phyloP scores from a whole-genome alignment of 257 asterid species.

The Fraxinus americana region DNA sequence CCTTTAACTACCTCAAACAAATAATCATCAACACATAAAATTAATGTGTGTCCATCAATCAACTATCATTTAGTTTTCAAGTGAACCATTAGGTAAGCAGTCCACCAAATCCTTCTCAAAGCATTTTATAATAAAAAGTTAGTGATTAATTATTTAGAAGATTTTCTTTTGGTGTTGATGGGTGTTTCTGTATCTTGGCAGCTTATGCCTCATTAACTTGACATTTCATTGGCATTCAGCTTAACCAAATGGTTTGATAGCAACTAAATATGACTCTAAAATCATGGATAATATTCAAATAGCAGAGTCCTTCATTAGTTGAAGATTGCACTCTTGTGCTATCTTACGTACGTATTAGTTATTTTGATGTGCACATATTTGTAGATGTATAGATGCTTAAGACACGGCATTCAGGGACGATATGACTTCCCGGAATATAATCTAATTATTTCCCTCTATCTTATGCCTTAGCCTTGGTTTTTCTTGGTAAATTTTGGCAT shows the following conservation, averaged over 20 bases:
- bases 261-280: too few species aligned
- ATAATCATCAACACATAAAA: not conserved
- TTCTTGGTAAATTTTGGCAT: not conserved
- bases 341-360: too few species aligned
- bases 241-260: too few species aligned
- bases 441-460: not conserved
- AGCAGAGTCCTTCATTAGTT: too few species aligned
- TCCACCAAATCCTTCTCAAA: slow-evolving; percentile 4
- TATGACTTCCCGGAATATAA: not conserved
- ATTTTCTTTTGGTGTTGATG: not conserved
- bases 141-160: not conserved
- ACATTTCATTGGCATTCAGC: too few species aligned
- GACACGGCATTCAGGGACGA: too few species aligned
- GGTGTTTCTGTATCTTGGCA: too few species aligned
- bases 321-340: not conserved
- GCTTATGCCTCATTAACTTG: not conserved
- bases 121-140: not conserved
- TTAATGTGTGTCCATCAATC: slow-evolving; percentile 24
- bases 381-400: too few species aligned
- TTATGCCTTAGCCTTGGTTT: not conserved
- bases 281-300: too few species aligned
- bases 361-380: too few species aligned
- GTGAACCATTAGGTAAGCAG: slow-evolving; percentile 10
- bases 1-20: not conserved
- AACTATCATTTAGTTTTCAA: not conserved